A percentile compares a stretch with the other conserved stretches of the same genome.
phyloP scores from a whole-genome alignment of 768 basidiomycete genomes.

The Mycena belliarum region DNA sequence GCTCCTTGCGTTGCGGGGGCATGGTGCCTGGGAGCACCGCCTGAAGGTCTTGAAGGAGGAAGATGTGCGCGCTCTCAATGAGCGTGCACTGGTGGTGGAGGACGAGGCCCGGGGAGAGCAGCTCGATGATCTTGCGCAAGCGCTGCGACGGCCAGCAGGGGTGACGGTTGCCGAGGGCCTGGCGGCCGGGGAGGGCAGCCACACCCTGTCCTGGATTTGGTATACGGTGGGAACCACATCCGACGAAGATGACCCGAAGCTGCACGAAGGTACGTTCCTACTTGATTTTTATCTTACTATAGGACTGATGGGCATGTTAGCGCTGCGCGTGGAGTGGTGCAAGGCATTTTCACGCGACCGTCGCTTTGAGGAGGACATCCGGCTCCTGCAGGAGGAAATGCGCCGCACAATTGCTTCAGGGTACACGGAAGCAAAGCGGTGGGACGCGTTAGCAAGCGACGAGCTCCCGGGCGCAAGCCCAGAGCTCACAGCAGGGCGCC shows the following conservation, averaged over 20 bases:
- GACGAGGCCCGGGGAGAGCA: not conserved
- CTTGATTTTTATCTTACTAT: no score
- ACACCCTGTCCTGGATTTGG: conserved; percentile 5
- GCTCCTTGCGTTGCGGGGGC: not conserved
- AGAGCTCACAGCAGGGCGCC: not conserved
- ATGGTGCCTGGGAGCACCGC: not conserved
- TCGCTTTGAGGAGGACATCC: conserved; percentile 20
- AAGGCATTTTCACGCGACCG: conserved; percentile 3
- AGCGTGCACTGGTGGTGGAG: not conserved
- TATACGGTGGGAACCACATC: not conserved
- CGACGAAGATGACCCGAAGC: not conserved
- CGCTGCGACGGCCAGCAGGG: no score
- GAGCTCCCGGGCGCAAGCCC: not conserved
- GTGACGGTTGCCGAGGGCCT: not conserved
- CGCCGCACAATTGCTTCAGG: conserved; percentile 1
- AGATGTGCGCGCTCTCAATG: not conserved
- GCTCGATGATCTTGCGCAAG: not conserved
- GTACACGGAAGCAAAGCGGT: not conserved
- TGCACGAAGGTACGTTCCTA: no score
- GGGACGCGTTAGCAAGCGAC: not conserved
- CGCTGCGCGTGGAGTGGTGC: not conserved
- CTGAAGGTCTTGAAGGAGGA: not conserved
- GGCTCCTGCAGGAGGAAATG: conserved; percentile 23
- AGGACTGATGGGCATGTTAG: not conserved
- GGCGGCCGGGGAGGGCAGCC: not conserved